phyloP scores from a whole-genome alignment of 2,329 filamentous ascomycete genomes.

The Penicillium sclerotiorum region DNA sequence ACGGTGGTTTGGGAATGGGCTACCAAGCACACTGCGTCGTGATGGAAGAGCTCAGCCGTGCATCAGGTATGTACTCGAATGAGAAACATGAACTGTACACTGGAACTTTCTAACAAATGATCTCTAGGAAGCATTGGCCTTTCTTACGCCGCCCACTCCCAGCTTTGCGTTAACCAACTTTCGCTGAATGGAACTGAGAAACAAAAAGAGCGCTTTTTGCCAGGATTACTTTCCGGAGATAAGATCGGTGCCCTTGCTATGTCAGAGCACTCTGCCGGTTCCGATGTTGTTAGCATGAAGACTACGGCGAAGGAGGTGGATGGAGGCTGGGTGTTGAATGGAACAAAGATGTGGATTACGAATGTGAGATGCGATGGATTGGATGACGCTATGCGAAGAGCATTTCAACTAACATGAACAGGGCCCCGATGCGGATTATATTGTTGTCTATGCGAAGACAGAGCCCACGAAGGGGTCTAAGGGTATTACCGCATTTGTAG shows the following conservation, averaged over 20 bases:
- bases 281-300: conserved; percentile 95
- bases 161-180: conserved; percentile 95
- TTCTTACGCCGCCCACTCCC: conserved; percentile 93
- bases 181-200: conserved; percentile 79
- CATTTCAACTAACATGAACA: conserved; percentile 18
- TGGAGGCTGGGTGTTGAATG: conserved; percentile 83
- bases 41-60: conserved; percentile 91
- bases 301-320: conserved; percentile 78
- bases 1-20: conserved; percentile 86
- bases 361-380: conserved; percentile 60
- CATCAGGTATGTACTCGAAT: conserved; percentile 67
- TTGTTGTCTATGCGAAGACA: conserved; percentile 98
- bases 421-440: conserved; percentile 85
- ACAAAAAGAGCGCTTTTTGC: conserved; percentile 81
- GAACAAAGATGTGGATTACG: conserved; percentile 99
- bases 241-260: conserved; percentile 89
- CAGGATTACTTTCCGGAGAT: conserved; percentile 76
- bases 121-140: conserved; percentile 59
- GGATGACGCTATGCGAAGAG: not conserved
- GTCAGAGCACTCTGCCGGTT: conserved; percentile 88
- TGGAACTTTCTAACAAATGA: not conserved
- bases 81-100: too few relatives aligned
- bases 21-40: conserved; percentile 97
- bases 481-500: conserved; percentile 93
- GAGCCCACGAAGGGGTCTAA: conserved; percentile 76